Evolutionary conservation across 495 filamentous ascomycete species (phyloP).

Genomic region (Filosporella fistucella): DNA sequence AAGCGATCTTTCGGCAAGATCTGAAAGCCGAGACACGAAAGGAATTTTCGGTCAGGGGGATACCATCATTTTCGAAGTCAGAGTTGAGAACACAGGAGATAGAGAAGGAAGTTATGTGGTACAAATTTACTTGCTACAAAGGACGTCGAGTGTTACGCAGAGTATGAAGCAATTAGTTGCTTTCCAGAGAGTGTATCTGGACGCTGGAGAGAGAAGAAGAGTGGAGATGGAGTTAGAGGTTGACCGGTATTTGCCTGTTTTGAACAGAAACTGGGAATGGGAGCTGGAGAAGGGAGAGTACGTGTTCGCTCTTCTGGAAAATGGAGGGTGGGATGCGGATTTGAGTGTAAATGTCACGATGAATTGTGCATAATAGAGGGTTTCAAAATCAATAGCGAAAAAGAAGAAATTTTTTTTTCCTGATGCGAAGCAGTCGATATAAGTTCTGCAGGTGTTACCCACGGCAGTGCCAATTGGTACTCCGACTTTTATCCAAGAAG

Average conservation of each 20-base stretch:
- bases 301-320: slow-evolving; percentile 35
- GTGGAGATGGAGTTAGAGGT: slow-evolving; percentile 29
- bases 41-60: neutral
- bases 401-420: too few relatives aligned
- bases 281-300: slow-evolving; percentile 33
- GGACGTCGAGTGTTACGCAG: slow-evolving; percentile 38
- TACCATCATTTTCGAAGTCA: slow-evolving; percentile 41
- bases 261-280: slow-evolving; percentile 25
- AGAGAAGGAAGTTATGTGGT: slow-evolving; percentile 65
- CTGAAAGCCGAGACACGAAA: slow-evolving; percentile 36
- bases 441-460: too few relatives aligned
- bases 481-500: too few relatives aligned
- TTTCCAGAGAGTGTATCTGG: slow-evolving; percentile 63
- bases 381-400: too few relatives aligned
- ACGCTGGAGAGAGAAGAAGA: slow-evolving; percentile 47
- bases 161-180: slow-evolving; percentile 68
- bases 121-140: slow-evolving; percentile 57
- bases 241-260: slow-evolving; percentile 32
- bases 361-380: slow-evolving; percentile 23
- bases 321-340: slow-evolving; percentile 28
- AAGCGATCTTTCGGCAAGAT: slow-evolving; percentile 20
- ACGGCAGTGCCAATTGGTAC: too few relatives aligned
- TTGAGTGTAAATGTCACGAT: slow-evolving; percentile 31
- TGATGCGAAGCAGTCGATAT: too few relatives aligned
- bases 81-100: slow-evolving; percentile 62